These are phyloP conservation scores for Themeda triandra DNA, from an alignment of 176 grass and related monocot genomes.

Conservation along the genomic window DNA sequence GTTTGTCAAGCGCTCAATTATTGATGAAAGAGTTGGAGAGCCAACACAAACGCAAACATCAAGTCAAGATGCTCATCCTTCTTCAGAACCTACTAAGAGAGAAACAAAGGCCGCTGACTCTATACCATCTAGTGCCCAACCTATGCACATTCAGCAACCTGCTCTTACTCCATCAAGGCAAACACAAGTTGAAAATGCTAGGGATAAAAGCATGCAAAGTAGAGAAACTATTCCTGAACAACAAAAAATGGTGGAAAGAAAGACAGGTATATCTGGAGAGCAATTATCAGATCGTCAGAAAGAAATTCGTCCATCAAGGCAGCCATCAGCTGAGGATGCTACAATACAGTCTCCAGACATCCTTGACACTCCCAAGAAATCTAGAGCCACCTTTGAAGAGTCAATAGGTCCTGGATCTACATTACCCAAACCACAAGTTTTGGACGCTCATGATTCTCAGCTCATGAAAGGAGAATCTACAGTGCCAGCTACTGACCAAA, in stretches of 20 bases:
- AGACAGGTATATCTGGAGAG: not conserved
- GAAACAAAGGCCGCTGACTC: conserved; percentile 29
- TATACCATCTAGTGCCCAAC: not conserved
- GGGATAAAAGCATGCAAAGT: conserved; percentile 7
- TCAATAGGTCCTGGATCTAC: conserved; percentile 6
- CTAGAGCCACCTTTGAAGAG: conserved; percentile 11
- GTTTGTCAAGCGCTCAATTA: not conserved
- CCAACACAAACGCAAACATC: conserved; percentile 16
- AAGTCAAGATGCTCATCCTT: not conserved
- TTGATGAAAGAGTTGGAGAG: conserved; percentile 3
- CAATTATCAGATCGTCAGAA: not conserved
- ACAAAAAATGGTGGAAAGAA: conserved; percentile 27
- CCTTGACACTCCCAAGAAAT: conserved; percentile 6
- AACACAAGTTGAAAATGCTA: conserved; percentile 5
- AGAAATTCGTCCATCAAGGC: conserved; percentile 4
- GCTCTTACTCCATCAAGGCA: conserved; percentile 4
- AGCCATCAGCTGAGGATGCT: conserved; percentile 17
- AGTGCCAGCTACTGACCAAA: conserved; percentile 15
- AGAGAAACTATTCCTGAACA: conserved; percentile 18
- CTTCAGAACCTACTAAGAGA: conserved; percentile 23
- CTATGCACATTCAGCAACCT: not conserved
- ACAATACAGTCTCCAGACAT: not conserved
- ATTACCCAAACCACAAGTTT: not conserved
- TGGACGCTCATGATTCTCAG: conserved; percentile 22
- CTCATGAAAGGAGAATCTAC: not conserved